These are phyloP conservation scores for Jaminaea rosea DNA, from an alignment of 1,284 basidiomycete species.

Conservation along the genomic window DNA sequence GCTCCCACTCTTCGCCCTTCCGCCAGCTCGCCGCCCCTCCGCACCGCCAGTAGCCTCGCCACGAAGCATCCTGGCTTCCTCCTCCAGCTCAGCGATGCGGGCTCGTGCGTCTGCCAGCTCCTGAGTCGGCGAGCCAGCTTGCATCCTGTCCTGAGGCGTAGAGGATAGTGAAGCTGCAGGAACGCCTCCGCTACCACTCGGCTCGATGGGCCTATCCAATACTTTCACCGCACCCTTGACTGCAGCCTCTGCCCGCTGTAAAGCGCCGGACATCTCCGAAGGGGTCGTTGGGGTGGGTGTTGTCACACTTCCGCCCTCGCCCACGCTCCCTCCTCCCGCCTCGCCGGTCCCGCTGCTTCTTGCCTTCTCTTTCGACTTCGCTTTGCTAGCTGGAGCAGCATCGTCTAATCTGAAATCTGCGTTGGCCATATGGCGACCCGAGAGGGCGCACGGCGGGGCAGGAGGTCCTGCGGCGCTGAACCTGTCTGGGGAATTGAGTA, in stretches of 20 bases:
- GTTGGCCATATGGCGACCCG: constrained; percentile 33
- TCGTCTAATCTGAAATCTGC: constrained; percentile 38
- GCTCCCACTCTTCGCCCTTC: too few relatives aligned
- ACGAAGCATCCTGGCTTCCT: too few relatives aligned
- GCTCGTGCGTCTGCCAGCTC: too few relatives aligned
- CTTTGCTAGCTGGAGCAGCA: constrained; percentile 3
- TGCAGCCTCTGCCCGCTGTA: neutral
- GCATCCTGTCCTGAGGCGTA: too few relatives aligned
- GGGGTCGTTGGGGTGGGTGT: neutral
- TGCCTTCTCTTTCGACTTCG: neutral
- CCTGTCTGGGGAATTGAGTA: constrained; percentile 32
- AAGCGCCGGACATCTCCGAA: too few relatives aligned
- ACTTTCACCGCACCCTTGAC: neutral
- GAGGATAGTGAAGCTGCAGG: too few relatives aligned
- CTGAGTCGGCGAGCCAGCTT: too few relatives aligned
- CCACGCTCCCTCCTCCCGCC: neutral
- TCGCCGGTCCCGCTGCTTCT: neutral
- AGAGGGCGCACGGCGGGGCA: constrained; percentile 30
- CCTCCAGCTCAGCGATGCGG: too few relatives aligned
- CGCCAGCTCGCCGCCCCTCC: too few relatives aligned
- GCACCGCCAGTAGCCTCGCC: too few relatives aligned
- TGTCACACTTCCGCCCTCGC: neutral
- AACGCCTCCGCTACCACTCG: too few relatives aligned
- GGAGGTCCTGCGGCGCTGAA: constrained; percentile 39
- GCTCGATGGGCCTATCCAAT: neutral